Conservation (phyloP, 345 rosid genomes). For the rapeseed (Brassica napus) region DNA sequence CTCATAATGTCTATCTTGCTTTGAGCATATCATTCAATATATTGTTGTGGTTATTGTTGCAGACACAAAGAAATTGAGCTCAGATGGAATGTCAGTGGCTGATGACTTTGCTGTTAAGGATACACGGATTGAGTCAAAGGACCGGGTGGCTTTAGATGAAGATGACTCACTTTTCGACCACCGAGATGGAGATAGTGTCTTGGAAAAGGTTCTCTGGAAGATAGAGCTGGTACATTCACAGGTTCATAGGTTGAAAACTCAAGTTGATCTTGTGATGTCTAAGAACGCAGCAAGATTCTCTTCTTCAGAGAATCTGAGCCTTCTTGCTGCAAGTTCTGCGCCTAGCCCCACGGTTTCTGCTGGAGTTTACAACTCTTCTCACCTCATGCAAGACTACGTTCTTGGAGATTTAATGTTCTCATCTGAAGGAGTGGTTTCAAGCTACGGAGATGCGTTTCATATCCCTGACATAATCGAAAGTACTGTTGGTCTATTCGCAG, state of each 20-base stretch:
- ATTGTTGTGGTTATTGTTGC: conserved; percentile 29
- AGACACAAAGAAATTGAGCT: conserved; percentile 69
- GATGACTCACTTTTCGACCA: conserved; percentile 47
- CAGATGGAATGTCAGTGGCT: conserved; percentile 52
- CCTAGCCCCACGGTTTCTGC: conserved; percentile 86
- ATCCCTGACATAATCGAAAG: conserved; percentile 95
- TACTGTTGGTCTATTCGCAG: conserved; percentile 77
- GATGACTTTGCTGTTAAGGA: conserved; percentile 62
- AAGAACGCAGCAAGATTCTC: conserved; percentile 78
- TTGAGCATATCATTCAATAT: not conserved
- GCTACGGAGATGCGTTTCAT: conserved; percentile 66
- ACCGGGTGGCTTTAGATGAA: conserved; percentile 39
- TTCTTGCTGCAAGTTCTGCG: conserved; percentile 80
- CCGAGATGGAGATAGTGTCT: conserved; percentile 50
- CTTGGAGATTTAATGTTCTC: conserved; percentile 61
- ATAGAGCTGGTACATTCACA: conserved; percentile 64
- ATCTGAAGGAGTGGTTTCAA: conserved; percentile 61
- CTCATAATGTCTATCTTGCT: conserved; percentile 1
- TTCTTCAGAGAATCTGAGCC: conserved; percentile 86
- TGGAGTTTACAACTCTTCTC: conserved; percentile 46
- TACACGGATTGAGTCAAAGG: conserved; percentile 43
- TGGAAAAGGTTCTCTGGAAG: conserved; percentile 69
- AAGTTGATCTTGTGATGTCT: conserved; percentile 60
- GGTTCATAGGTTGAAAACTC: conserved; percentile 64
- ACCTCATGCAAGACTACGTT: conserved; percentile 53